These are phyloP conservation scores for Sporisorium scitamineum DNA, from an alignment of 1,284 basidiomycete genomes.

Conservation along the genomic window DNA sequence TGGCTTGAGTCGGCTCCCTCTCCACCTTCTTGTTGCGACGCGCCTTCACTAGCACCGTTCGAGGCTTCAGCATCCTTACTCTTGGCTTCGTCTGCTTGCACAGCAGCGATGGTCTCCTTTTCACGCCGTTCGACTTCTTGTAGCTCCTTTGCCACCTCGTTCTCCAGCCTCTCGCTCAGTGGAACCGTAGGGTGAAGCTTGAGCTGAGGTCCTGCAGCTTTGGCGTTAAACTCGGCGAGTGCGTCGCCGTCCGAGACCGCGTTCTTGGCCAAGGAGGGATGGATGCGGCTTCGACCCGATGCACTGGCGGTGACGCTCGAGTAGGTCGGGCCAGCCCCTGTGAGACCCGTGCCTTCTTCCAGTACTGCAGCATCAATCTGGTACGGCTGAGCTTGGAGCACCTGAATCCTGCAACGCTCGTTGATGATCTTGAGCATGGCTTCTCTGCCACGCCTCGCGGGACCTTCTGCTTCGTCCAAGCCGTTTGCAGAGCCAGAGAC, in stretches of 20 bases:
- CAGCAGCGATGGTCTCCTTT: conserved; percentile 36
- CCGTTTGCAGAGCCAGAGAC: conserved; percentile 83
- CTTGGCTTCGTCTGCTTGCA: conserved; percentile 43
- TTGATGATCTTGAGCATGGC: conserved; percentile 94
- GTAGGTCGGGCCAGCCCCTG: conserved; percentile 61
- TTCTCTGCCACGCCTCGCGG: conserved; percentile 73
- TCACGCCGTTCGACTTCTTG: conserved; percentile 51
- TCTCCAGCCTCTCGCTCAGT: conserved; percentile 60
- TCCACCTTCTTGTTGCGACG: conserved; percentile 8
- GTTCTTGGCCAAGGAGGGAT: conserved; percentile 43
- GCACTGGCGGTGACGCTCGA: conserved; percentile 31
- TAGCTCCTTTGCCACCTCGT: conserved; percentile 62
- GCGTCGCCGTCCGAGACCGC: conserved; percentile 62
- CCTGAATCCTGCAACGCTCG: conserved; percentile 87
- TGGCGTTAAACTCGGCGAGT: conserved; percentile 64
- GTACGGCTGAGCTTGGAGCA: conserved; percentile 59
- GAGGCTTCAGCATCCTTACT: conserved; percentile 32
- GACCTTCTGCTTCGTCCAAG: conserved; percentile 73
- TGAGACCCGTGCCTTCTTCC: conserved; percentile 68
- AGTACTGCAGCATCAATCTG: conserved; percentile 61
- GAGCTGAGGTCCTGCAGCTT: conserved; percentile 63
- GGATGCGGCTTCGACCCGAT: conserved; percentile 36
- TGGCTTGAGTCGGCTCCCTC: conserved; percentile 13
- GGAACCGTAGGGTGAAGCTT: conserved; percentile 65
- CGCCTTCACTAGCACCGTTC: neutral